phyloP scores from a whole-genome alignment of 345 rosid species.

The Eucalyptus victrix region DNA sequence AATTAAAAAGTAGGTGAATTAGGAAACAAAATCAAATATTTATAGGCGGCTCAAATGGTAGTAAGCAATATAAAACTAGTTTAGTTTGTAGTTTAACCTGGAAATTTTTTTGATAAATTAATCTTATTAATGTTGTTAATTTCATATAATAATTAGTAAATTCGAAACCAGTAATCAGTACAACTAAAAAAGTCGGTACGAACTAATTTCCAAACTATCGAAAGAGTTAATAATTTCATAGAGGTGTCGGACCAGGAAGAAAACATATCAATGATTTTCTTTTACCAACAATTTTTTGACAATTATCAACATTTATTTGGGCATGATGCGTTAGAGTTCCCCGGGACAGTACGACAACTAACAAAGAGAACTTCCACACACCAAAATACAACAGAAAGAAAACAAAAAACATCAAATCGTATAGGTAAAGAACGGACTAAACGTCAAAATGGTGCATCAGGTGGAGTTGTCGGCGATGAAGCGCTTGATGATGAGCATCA shows the following conservation, averaged over 20 bases:
- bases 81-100: neutral
- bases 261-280: neutral
- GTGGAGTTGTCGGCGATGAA: slow-evolving; percentile 11
- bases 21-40: neutral
- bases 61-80: neutral
- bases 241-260: neutral
- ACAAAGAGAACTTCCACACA: neutral
- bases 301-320: neutral
- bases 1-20: too few species aligned
- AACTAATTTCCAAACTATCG: neutral
- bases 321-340: neutral
- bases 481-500: slow-evolving; percentile 26
- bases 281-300: neutral
- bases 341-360: neutral
- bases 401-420: neutral
- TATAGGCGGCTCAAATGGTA: neutral
- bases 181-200: neutral
- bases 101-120: neutral
- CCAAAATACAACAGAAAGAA: neutral
- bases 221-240: neutral
- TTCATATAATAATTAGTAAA: neutral
- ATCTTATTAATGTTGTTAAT: neutral
- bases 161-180: neutral
- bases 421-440: neutral
- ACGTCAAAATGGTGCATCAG: neutral